Base-by-base conservation (phyloP, 2,329 filamentous ascomycete species). In the Aspergillus sp. region DNA sequence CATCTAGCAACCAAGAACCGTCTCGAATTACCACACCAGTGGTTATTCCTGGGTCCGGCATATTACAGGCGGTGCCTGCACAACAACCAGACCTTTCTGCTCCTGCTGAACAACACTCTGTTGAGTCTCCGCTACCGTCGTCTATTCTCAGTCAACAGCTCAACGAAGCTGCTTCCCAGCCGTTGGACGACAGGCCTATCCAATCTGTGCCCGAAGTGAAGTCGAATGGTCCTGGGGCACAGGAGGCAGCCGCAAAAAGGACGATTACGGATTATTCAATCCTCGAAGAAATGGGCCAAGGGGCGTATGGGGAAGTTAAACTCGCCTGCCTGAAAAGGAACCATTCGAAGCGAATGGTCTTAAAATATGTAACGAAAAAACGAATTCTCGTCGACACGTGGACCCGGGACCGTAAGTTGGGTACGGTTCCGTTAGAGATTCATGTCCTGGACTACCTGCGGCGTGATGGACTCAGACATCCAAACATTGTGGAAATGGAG, bases 371-470 rank as follows among this genome's bases (percentile, higher is more conserved):
- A 43, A 97, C 93, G 4, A 98, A 98, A 71, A 83, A 87, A 49
- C 86, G 91, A 40, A 98, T 98, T 65, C 78, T 98, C 9, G 91
- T 98, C 51, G 93, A 98, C 69, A 98, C 93, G 0, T 98, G 93
- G 93, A 97, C 91, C 30, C 82, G 93, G 48, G 93, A 98, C 69
- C 83, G 93, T 41, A 82, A 86, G 46, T 78, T 98, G 8, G 93
- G 93, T 10, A 98, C 93, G 0, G 93, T 98, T 1, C 93, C 93
- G 1, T 74, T 98, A 49, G 93, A 98, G 66, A 97, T 98, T 52
- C 93, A 98, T 59, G 93, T 98, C 33, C 74, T 98, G 10, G 89
- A 98, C 66, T 98, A 91, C 62, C 80, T 98, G 7, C 82, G 89
- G 28, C 80, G 84, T 29, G 89, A 83, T 50, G 80, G 77, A 27